Conservation (phyloP, 306 rosid genomes). For the Vigna reflexopilosa region DNA sequence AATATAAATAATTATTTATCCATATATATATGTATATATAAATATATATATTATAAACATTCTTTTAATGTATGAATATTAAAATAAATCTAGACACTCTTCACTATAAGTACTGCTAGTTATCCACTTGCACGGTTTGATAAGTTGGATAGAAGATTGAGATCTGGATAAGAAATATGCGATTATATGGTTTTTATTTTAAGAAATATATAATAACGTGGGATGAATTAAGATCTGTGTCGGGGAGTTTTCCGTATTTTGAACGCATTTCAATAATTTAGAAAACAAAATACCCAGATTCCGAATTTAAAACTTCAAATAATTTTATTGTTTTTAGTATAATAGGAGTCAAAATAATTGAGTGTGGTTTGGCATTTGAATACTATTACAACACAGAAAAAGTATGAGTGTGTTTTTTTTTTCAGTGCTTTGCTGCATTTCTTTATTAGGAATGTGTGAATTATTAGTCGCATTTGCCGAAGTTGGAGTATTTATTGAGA, state of each 20-base stretch:
- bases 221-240: too few relatives aligned
- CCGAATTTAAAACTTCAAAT: neutral
- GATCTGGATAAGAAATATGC: neutral
- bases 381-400: neutral
- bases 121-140: neutral
- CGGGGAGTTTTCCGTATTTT: too few relatives aligned
- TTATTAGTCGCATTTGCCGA: conserved; percentile 5
- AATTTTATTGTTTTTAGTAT: neutral
- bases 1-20: neutral
- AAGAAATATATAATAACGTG: too few relatives aligned
- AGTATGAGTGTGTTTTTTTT: conserved; percentile 7
- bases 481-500: neutral
- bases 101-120: neutral
- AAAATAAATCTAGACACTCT: too few relatives aligned
- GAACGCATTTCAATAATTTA: neutral
- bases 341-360: neutral
- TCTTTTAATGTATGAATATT: too few relatives aligned
- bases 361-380: neutral
- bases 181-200: too few relatives aligned
- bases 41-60: too few relatives aligned
- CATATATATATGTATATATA: too few relatives aligned
- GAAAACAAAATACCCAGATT: neutral
- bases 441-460: conserved; percentile 20
- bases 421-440: neutral
- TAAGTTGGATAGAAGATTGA: neutral